Evolutionary conservation across 257 asterid genomes (phyloP).

Genomic region (Nicotiana noctiflora): DNA sequence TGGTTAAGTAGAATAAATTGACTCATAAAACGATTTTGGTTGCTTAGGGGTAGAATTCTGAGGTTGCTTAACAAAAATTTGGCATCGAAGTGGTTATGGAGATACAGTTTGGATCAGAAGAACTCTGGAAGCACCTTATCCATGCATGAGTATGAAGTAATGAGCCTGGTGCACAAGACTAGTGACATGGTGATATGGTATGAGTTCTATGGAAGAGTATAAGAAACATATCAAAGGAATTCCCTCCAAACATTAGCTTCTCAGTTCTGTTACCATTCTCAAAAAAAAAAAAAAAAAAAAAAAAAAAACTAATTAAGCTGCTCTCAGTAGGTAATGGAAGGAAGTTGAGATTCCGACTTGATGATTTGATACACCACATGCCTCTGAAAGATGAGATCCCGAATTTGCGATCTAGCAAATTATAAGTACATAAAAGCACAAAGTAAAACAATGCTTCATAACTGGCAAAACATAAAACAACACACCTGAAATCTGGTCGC

Average conservation of each 20-base stretch:
- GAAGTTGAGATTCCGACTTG: background rate
- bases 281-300: too few species aligned
- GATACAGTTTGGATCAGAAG: background rate
- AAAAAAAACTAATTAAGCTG: too few species aligned
- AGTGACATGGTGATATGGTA: background rate
- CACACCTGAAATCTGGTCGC: slow-evolving; percentile 76
- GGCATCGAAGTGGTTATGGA: background rate
- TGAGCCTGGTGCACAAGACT: background rate
- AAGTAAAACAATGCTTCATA: background rate
- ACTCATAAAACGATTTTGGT: background rate
- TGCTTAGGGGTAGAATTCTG: background rate
- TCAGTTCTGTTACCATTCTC: too few species aligned
- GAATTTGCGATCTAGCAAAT: background rate
- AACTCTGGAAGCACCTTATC: background rate
- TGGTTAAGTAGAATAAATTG: background rate
- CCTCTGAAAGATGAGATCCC: background rate
- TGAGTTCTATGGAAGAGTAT: background rate
- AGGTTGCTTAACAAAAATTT: background rate
- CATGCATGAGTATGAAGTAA: background rate
- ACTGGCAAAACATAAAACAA: background rate
- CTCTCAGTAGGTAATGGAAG: background rate
- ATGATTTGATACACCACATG: background rate
- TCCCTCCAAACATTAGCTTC: background rate
- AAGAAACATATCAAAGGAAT: background rate
- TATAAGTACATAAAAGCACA: background rate